phyloP scores from a whole-genome alignment of 495 filamentous ascomycete genomes.

The Diplogelasinospora grovesii region DNA sequence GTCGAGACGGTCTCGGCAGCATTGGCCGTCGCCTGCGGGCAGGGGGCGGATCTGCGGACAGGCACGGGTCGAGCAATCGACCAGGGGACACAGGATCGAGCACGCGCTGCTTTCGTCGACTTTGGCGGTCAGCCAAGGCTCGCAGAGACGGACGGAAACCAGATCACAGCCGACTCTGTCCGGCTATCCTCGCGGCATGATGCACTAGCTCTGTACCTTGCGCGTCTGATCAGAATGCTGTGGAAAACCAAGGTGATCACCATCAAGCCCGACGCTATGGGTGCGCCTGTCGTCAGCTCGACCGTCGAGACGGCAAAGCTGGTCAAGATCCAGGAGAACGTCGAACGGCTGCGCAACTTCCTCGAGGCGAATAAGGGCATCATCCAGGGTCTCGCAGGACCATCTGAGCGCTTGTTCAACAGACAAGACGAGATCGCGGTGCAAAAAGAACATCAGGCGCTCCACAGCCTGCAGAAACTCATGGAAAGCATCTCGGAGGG shows the following conservation, averaged over 20 bases:
- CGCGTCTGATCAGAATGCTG: slow-evolving; percentile 73
- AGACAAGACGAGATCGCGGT: slow-evolving; percentile 84
- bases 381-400: slow-evolving; percentile 86
- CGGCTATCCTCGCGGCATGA: slow-evolving; percentile 82
- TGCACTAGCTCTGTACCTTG: slow-evolving; percentile 79
- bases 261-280: slow-evolving; percentile 36
- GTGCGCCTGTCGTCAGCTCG: slow-evolving; percentile 54
- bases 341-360: slow-evolving; percentile 72
- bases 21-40: slow-evolving; percentile 91
- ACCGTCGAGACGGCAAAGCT: slow-evolving; percentile 60
- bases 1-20: slow-evolving; percentile 83
- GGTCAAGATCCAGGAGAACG: slow-evolving; percentile 66
- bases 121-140: slow-evolving; percentile 76
- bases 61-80: slow-evolving; percentile 70
- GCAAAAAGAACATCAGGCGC: slow-evolving; percentile 87
- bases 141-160: slow-evolving; percentile 64
- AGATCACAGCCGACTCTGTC: slow-evolving; percentile 65
- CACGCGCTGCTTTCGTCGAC: slow-evolving; percentile 81
- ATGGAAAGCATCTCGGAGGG: slow-evolving; percentile 87
- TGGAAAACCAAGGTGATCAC: slow-evolving; percentile 63
- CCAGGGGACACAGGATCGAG: slow-evolving; percentile 71
- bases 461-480: slow-evolving; percentile 75
- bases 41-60: slow-evolving; percentile 67
- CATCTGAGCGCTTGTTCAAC: slow-evolving; percentile 65
- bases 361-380: slow-evolving; percentile 76